Percentiles rank a stretch among this genome's conserved stretches.
Evolutionary conservation across 192 early-diverging fungal species (phyloP).

Genomic region (Spizellomyces sp.): DNA sequence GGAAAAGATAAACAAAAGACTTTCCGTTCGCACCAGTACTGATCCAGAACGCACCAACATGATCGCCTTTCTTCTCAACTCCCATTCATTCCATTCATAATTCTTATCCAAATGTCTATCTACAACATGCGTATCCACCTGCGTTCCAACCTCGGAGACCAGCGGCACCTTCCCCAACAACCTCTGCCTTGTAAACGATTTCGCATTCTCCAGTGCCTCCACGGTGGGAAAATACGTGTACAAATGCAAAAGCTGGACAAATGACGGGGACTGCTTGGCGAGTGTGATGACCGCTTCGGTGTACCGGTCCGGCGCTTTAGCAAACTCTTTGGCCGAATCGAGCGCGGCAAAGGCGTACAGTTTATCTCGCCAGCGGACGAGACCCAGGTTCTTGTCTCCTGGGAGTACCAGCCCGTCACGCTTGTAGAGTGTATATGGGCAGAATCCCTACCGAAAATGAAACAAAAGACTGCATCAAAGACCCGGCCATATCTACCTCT

Average conservation of each 20-base stretch:
- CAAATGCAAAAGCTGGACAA: constrained; percentile 59
- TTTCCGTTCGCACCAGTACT: not conserved
- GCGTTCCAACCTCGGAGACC: constrained; percentile 55
- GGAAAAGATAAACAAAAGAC: not conserved
- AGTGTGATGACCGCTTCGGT: constrained; percentile 51
- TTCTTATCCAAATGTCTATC: constrained; percentile 51
- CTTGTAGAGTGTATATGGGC: constrained; percentile 49
- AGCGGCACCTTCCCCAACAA: constrained; percentile 57
- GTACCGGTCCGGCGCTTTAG: constrained; percentile 52
- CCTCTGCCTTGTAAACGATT: constrained; percentile 54
- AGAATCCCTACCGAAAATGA: constrained; percentile 48
- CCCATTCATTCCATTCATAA: constrained; percentile 69
- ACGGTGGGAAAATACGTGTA: constrained; percentile 65
- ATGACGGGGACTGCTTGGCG: constrained; percentile 43
- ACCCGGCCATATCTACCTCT: not conserved
- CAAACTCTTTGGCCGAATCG: constrained; percentile 46
- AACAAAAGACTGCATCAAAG: not conserved
- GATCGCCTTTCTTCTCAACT: constrained; percentile 52
- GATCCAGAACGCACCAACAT: constrained; percentile 46
- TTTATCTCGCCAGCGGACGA: constrained; percentile 54
- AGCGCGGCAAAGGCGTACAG: constrained; percentile 50
- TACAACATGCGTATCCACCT: constrained; percentile 63
- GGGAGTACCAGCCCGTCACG: constrained; percentile 53
- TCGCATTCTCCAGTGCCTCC: constrained; percentile 58
- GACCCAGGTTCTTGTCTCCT: constrained; percentile 58